Base-by-base conservation (phyloP, 2,329 filamentous ascomycete genomes). In the Metarhizium sp. region DNA sequence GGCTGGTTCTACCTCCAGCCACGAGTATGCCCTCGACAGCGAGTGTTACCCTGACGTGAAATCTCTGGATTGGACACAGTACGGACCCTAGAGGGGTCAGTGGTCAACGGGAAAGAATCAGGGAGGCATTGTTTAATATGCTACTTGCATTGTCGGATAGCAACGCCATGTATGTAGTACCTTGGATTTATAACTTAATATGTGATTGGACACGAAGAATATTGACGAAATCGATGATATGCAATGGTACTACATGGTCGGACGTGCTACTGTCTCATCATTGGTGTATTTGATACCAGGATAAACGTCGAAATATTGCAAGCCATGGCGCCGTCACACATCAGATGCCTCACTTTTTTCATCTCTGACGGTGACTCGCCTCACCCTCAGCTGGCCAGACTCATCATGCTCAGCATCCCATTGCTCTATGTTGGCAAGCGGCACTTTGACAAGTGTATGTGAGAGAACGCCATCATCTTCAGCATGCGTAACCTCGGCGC, bases 371-470 rank as follows among this genome's bases (percentile, higher is more conserved):
- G 48, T 20, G 16, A 25, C 49, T 10, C 32, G 42, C 16, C 51
- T 42, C 10, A 30, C 51, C 34, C 51, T 53, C 30, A 57, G 18
- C 48, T 54, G 38, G 11, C 51, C 55, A 8, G 51, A 43, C 47
- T 57, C 51, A 25, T 51, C 51, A 60, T 86, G 82, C 7, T 73
- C 71, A 1, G 68, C 71, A 63, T 86, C 82, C 83, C 84, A 87
- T n/a, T 63, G 65, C 0, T 66, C 70, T 6, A 86, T 43, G 8
- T 84, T 72, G 0, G 61, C 65, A 1, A 75, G 61, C 0, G 80
- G 78, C 1, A 87, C 73, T 58, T 78, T 80, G 13, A 83, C 71
- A 4, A 87, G 60, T 0, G 69, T 66, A 58, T 79, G 74, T 1
- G 73, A 71, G 20, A 70, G 73, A 1, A 73, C 68, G 4, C 71